Evolutionary conservation across 1,284 basidiomycete species (phyloP), one percentile per base, ranked within the genome.

Genomic region (Leccinum pachyderme): DNA sequence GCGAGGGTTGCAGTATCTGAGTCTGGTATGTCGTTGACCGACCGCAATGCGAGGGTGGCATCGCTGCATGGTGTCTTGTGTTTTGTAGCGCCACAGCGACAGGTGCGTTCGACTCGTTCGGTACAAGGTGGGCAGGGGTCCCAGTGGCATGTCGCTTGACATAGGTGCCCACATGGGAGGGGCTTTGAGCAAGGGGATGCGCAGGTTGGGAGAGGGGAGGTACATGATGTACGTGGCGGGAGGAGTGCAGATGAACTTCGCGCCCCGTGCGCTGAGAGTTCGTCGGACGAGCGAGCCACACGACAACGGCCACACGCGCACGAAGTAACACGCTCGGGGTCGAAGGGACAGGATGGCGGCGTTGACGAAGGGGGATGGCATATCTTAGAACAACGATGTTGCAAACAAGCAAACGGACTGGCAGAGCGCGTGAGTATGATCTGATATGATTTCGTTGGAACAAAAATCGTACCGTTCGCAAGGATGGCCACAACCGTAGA

Each of bases 121-220:
- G 73, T 70, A 69, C 93, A 95, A 0, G 91, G 89, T 0, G 89
- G 87, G 63, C 93, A 95, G 0, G 78, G 69, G 2, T 82, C 86
- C 24, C 72, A 73, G 63, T 92, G 89, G 59, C 81, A 87, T 45
- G 59, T 73, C 0, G 68, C 66, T 7, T 78, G 73, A 63, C 95
- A 97, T 72, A 72, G 93, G 91, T 15, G 80, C 75, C 68, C 94
- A 89, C 33, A 75, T 1, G 77, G 71, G 22, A 87, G 80, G 0
- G 76, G 74, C 66, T 86, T 91, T 54, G 80, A 79, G 68, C 94
- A 96, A 0, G 72, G 72, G 0, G 82, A 81, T 3, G 71, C 65
- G 66, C 95, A 97, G 0, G 88, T 93, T 1, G 91, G 91, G 55
- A 96, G 84, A 2, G 86, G 85, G 12, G 86, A 84, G 2, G 81